Conservation (phyloP, 345 rosid genomes). For the Citrus cavaleriei region DNA sequence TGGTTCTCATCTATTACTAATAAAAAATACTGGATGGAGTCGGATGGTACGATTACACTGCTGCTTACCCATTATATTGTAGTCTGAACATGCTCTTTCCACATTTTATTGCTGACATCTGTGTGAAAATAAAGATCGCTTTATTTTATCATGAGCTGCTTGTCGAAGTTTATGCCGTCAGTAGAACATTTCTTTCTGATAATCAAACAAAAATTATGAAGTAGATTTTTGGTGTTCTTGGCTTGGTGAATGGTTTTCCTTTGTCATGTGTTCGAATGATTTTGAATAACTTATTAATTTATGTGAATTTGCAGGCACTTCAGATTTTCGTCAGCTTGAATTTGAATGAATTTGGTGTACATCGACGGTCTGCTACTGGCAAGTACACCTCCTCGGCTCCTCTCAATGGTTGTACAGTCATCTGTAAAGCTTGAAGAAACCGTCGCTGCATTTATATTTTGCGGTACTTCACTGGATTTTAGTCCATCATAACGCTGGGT, state of each 20-base stretch:
- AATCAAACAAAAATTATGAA: too few relatives aligned
- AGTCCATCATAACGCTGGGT: neutral
- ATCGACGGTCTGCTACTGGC: neutral
- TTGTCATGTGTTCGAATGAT: neutral
- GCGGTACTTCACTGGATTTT: neutral
- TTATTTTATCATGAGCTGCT: too few relatives aligned
- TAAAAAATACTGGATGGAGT: neutral
- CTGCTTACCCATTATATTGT: neutral
- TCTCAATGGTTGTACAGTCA: neutral
- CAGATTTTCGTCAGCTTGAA: neutral
- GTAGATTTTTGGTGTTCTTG: too few relatives aligned
- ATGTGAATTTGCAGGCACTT: neutral
- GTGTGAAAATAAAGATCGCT: too few relatives aligned
- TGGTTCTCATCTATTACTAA: too few relatives aligned
- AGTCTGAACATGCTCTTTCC: neutral
- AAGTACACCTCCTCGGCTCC: neutral
- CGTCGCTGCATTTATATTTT: neutral
- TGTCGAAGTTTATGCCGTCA: too few relatives aligned
- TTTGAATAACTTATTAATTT: neutral
- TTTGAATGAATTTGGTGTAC: neutral
- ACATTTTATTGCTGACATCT: too few relatives aligned
- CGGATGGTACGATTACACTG: neutral
- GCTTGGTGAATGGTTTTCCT: too few relatives aligned
- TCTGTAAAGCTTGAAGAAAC: neutral
- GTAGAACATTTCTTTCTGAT: too few relatives aligned